Conservation (phyloP, 805 yeast genomes). For the Metschnikowia borealis region DNA sequence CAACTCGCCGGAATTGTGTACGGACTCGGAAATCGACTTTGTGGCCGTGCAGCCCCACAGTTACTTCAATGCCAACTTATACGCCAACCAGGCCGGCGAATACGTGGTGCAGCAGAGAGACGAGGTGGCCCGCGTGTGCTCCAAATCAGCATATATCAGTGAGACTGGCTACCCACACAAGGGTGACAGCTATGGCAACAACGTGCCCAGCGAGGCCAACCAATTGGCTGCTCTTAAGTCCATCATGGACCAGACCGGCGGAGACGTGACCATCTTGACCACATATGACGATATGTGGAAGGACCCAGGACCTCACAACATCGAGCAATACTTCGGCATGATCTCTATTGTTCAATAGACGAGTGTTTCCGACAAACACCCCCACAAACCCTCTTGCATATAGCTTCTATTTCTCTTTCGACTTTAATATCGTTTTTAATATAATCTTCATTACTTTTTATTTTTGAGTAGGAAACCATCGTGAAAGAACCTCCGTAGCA, state of each 20-base stretch:
- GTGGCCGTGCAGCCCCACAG: slow-evolving; percentile 87
- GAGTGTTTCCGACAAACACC: too few relatives aligned
- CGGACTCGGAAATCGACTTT: slow-evolving; percentile 65
- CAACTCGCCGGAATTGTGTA: slow-evolving; percentile 64
- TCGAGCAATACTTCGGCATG: slow-evolving; percentile 85
- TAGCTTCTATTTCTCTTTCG: too few relatives aligned
- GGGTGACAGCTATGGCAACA: slow-evolving; percentile 68
- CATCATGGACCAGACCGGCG: slow-evolving; percentile 55
- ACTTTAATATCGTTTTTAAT: background rate
- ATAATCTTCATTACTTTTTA: background rate
- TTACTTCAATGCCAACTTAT: slow-evolving; percentile 62
- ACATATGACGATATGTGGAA: slow-evolving; percentile 89
- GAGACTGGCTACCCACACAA: slow-evolving; percentile 88
- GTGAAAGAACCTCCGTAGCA: too few relatives aligned
- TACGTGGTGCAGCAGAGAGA: slow-evolving; percentile 63
- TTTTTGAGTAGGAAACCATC: too few relatives aligned
- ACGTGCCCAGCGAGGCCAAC: slow-evolving; percentile 66
- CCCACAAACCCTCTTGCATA: background rate
- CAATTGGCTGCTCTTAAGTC: slow-evolving; percentile 66
- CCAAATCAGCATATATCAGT: slow-evolving; percentile 55
- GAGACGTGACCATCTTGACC: slow-evolving; percentile 67
- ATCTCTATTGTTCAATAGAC: slow-evolving; percentile 32
- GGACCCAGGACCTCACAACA: slow-evolving; percentile 72
- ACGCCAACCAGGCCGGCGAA: slow-evolving; percentile 66
- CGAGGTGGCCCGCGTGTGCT: slow-evolving; percentile 54